Evolutionary conservation across 441 rosid species (phyloP).

Genomic region (Bruguiera hainesii): DNA sequence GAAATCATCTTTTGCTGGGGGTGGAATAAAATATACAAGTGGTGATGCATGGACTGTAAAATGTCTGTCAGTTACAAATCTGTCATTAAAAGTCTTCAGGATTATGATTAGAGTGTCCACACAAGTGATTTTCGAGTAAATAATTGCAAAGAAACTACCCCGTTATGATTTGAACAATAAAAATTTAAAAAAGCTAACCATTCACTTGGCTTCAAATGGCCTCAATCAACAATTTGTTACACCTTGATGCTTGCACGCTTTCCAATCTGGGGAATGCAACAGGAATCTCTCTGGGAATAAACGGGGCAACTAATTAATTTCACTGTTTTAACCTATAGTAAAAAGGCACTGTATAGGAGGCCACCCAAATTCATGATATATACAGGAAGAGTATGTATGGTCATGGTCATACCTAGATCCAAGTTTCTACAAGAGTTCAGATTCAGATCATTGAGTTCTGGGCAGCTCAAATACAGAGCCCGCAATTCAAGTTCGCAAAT

Average conservation of each 20-base stretch:
- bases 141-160: neutral
- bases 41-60: no score
- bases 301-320: slow-evolving; percentile 3
- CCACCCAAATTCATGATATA: slow-evolving; percentile 11
- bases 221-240: slow-evolving; percentile 52
- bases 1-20: no score
- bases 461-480: slow-evolving; percentile 85
- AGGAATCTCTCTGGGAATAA: slow-evolving; percentile 54
- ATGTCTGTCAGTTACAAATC: no score
- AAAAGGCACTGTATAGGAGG: neutral
- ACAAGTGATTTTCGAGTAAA: neutral
- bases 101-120: neutral
- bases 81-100: no score
- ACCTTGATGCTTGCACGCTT: slow-evolving; percentile 72
- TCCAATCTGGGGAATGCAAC: slow-evolving; percentile 74
- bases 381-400: neutral
- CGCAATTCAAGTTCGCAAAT: slow-evolving; percentile 37
- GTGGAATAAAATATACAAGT: no score
- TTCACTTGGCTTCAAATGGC: slow-evolving; percentile 75
- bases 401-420: slow-evolving; percentile 51
- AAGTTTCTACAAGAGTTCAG: slow-evolving; percentile 73
- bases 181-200: slow-evolving; percentile 8
- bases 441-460: slow-evolving; percentile 80
- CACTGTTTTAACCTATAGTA: neutral
- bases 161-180: neutral